phyloP scores from a whole-genome alignment of 139 green algal species.

The Chlamydomonas sphaeroides region DNA sequence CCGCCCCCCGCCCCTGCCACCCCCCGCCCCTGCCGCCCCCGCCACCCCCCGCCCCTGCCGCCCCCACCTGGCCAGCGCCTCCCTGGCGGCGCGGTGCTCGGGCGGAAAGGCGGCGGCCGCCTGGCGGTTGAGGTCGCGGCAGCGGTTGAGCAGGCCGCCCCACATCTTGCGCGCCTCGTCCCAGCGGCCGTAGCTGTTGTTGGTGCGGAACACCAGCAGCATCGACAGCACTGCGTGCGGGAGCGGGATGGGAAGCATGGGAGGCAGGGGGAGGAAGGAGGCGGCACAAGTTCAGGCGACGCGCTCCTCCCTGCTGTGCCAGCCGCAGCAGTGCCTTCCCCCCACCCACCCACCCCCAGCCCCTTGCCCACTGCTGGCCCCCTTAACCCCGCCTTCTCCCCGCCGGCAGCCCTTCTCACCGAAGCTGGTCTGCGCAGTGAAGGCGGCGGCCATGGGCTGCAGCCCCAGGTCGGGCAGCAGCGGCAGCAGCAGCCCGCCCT shows the following conservation, averaged over 20 bases:
- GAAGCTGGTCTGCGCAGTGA: slow-evolving; percentile 34
- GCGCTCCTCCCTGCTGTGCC: too few species aligned
- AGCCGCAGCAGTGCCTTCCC: too few species aligned
- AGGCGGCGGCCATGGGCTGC: slow-evolving; percentile 37
- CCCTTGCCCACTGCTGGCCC: too few species aligned
- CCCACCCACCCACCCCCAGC: too few species aligned
- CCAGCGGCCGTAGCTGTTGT: slow-evolving; percentile 52
- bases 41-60: too few species aligned
- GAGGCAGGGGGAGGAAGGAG: too few species aligned
- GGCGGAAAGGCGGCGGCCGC: slow-evolving; percentile 53
- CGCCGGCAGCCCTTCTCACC: too few species aligned
- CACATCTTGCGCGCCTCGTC: slow-evolving; percentile 67
- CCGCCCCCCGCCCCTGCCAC: too few species aligned
- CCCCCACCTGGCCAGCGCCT: slow-evolving; percentile 45
- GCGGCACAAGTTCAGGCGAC: too few species aligned
- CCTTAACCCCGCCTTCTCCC: too few species aligned
- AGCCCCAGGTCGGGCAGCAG: slow-evolving; percentile 20
- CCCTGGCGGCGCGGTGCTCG: slow-evolving; percentile 44
- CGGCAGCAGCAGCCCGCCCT: slow-evolving; percentile 20
- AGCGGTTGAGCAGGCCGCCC: slow-evolving; percentile 65
- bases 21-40: too few species aligned
- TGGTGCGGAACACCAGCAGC: slow-evolving; percentile 70
- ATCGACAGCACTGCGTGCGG: slow-evolving; percentile 68
- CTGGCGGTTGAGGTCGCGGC: slow-evolving; percentile 57
- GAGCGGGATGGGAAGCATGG: too few species aligned